Base-by-base conservation (phyloP, 345 rosid genomes). In the rapeseed (Brassica napus) region DNA sequence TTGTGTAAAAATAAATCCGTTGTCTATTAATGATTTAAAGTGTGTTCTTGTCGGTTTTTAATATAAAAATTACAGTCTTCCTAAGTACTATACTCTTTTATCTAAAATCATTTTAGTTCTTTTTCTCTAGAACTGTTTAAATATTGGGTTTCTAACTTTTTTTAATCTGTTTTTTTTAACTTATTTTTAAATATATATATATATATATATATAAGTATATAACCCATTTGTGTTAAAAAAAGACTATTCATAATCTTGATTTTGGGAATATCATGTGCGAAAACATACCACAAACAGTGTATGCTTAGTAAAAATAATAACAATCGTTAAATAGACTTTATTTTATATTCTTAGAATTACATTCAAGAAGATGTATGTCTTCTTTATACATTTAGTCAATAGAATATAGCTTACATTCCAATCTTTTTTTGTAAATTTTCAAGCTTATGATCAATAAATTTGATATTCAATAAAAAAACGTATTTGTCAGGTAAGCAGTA, bases 1-100 rank as follows among this genome's bases (percentile, higher is more conserved):
- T 21, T 39, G n/a, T 44, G 34, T 42, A 66, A 31, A 14, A 12
- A 6, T 59, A 42, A 42, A 26, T 44, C 8, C 37, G 52, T 66
- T 37, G 16, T 42, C 82, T 57, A 65, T 65, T 42, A 1, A 21
- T 58, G 60, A 57, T 78, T 31, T 67, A 44, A 71, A 71, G 61
- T 65, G 65, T 71, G 60, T 64, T 77, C 59, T 77, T 77, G 76
- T 77, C 76, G 12, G 10, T 32, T 30, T 28, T 61, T 6, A 0
- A 6, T 1, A 32, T 7, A n/a, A 31, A 31, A 31, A n/a, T 14
- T 1, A 62, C 39, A 2, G 8, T 62, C 23, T 7, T 31, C 4
- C 67, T 63, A 62, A 12, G 10, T 61, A 62, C 37, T 30, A 31
- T 28, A 28, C 37, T 61, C 65, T 61, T 3, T 28, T 59, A 18